Base-by-base conservation (phyloP, 129 eudicot genomes). In the Flaveria sonorensis region DNA sequence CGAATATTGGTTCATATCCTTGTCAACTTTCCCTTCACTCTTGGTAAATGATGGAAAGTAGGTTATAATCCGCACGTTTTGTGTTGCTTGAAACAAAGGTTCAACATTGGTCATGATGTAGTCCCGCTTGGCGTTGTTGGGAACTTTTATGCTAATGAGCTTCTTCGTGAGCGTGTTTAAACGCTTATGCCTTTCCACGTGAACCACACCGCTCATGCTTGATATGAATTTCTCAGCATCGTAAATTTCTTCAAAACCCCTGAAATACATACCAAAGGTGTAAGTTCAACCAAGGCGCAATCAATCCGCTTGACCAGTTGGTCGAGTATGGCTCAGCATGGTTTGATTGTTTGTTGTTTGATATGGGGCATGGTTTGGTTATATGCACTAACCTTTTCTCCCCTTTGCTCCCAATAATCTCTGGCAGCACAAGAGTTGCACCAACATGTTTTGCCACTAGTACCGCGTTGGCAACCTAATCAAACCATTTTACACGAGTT, bases 341-440 rank as follows among this genome's bases (percentile, higher is more conserved):
- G 32, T 59, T 59, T 13, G 28, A 21, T 21, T n/a, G n/a, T 26
- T 61, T 24, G 62, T 11, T 26, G 42, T 8, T 32, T 6, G 18
- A 30, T 32, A 28, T 7, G 21, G 12, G 23, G 3, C 47, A n/a
- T 64, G 70, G 42, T n/a, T 64, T 6, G 47, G 23, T 64, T 21
- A 2, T 7, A 23, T 47, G 67, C 21, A 68, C 83, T 19, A 53
- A 89, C 98, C 94, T 90, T 72, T 68, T 85, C 59, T 77, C 88
- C 16, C 92, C 92, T 43, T 79, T 79, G 82, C 39, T 80, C 40
- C 89, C 95, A 61, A 78, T 55, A 79, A 92, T 86, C 13, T 88
- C 87, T 3, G 98, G 96, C 19, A 93, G 85, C 73, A 91, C 91
- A 18, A 93, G 92, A 24, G 90, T 85, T 32, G 96, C 98, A 40